Evolutionary conservation across 1,284 basidiomycete genomes (phyloP).

Genomic region (Ustilago curta): DNA sequence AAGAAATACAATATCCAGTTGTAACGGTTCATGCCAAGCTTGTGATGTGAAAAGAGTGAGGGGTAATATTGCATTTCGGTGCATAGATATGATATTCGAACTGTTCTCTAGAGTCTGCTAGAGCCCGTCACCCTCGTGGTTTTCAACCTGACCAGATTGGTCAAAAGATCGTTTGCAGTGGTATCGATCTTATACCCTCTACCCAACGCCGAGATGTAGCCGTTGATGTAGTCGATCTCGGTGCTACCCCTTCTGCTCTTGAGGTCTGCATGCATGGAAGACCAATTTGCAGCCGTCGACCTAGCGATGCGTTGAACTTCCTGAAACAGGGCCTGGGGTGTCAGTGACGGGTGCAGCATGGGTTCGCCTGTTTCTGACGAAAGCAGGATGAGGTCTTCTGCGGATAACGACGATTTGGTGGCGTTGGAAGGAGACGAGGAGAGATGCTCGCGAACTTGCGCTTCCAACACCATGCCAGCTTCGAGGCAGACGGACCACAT

Average conservation of each 20-base stretch:
- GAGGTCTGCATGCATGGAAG: slow-evolving; percentile 62
- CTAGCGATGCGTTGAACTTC: slow-evolving; percentile 56
- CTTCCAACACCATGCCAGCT: slow-evolving; percentile 57
- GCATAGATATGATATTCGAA: slow-evolving; percentile 6
- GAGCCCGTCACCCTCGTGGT: slow-evolving; percentile 52
- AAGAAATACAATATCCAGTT: background rate
- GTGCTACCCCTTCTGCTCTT: slow-evolving; percentile 46
- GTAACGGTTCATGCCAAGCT: background rate
- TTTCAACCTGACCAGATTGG: slow-evolving; percentile 76
- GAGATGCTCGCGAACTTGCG: slow-evolving; percentile 54
- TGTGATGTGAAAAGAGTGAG: background rate
- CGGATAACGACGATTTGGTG: background rate
- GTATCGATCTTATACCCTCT: slow-evolving; percentile 75
- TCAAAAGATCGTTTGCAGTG: slow-evolving; percentile 76
- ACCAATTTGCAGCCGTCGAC: slow-evolving; percentile 59
- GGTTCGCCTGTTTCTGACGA: slow-evolving; percentile 49
- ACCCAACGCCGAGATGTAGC: slow-evolving; percentile 81
- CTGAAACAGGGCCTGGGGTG: slow-evolving; percentile 52
- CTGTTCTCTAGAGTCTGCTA: slow-evolving; percentile 1
- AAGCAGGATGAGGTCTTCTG: slow-evolving; percentile 29
- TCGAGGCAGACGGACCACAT: slow-evolving; percentile 61
- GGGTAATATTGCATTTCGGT: background rate
- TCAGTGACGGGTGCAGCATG: slow-evolving; percentile 53
- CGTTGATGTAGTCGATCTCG: slow-evolving; percentile 80
- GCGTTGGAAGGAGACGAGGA: slow-evolving; percentile 2